Evolutionary conservation across 2,329 filamentous ascomycete species (phyloP).

Genomic region (Penicillium fuscoglaucum): DNA sequence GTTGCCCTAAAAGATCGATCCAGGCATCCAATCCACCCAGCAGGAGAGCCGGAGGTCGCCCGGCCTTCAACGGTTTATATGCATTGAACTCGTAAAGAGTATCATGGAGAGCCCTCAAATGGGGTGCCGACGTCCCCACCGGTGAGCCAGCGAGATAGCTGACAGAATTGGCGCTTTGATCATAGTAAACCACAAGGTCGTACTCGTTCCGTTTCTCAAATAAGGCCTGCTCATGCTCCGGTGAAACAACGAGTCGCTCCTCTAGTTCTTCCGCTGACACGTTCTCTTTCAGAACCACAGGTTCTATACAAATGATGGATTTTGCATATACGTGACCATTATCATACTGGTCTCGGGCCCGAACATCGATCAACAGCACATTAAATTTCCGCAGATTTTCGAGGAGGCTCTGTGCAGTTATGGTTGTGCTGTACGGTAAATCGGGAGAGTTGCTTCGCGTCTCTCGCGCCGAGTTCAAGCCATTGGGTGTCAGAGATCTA

Average conservation of each 20-base stretch:
- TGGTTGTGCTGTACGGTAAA: constrained; percentile 58
- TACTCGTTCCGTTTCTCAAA: constrained; percentile 74
- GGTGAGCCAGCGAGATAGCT: constrained; percentile 55
- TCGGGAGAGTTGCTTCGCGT: constrained; percentile 48
- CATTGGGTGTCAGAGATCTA: constrained; percentile 47
- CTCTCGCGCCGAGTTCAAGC: constrained; percentile 39
- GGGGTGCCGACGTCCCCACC: constrained; percentile 49
- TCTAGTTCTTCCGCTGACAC: constrained; percentile 64
- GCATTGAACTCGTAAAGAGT: constrained; percentile 83
- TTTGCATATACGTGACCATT: constrained; percentile 83
- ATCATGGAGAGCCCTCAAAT: constrained; percentile 72
- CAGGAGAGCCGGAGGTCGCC: constrained; percentile 72
- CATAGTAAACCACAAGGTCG: constrained; percentile 88
- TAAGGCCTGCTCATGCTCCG: constrained; percentile 64
- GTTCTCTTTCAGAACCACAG: constrained; percentile 69
- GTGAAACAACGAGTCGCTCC: constrained; percentile 50
- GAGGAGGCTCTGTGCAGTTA: constrained; percentile 69
- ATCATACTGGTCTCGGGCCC: constrained; percentile 77
- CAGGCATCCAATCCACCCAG: constrained; percentile 83
- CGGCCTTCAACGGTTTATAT: constrained; percentile 65
- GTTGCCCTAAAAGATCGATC: constrained; percentile 74
- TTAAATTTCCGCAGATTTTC: constrained; percentile 66
- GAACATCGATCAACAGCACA: constrained; percentile 82
- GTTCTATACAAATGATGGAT: constrained; percentile 86
- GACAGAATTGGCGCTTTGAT: constrained; percentile 64